Base-by-base conservation (phyloP, 2,329 filamentous ascomycete species). In the Xylogone sp. region DNA sequence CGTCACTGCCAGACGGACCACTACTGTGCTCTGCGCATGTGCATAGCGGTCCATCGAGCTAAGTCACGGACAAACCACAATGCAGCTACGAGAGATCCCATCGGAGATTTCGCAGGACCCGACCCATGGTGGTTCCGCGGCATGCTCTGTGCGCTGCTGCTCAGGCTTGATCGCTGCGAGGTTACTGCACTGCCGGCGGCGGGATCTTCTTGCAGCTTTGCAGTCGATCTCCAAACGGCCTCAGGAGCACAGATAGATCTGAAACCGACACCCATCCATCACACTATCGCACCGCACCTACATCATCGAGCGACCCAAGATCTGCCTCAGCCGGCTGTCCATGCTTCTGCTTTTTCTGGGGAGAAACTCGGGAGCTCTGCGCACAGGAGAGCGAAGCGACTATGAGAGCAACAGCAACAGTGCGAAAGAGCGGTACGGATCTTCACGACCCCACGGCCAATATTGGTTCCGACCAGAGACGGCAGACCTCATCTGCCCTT, bases 101-200 rank as follows among this genome's bases (percentile, higher is more conserved):
- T 59, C 60, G 60, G 61, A 61, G 60, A 62, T 62, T 60, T 34
- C 52, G 47, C 45, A 31, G 34, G 34, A 43, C 54, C 53, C 46
- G 50, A 55, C 54, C 45, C 47, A 50, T 52, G 56, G 12, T 39
- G 34, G 57, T 55, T 55, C 55, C 53, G 54, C 53, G 31, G 55
- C 24, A 55, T 56, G 55, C 53, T 55, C 57, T 59, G 54, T 60
- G 60, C 59, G 53, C 52, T 54, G 48, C 55, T 39, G 34, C 34
- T 31, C 56, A 57, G 52, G 58, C 60, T 56, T 60, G 52, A 57
- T 56, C 54, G 53, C 53, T 59, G 52, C 48, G 43, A 39, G 42
- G 44, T 43, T 53, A 46, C 46, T 55, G 56, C 43, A 45, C 45
- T 54, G 51, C 52, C 51, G 46, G 46, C 34, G 34, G 34, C 54